phyloP scores from a whole-genome alignment of 1,284 basidiomycete species.

The Pyrrhoderma lamaoense region DNA sequence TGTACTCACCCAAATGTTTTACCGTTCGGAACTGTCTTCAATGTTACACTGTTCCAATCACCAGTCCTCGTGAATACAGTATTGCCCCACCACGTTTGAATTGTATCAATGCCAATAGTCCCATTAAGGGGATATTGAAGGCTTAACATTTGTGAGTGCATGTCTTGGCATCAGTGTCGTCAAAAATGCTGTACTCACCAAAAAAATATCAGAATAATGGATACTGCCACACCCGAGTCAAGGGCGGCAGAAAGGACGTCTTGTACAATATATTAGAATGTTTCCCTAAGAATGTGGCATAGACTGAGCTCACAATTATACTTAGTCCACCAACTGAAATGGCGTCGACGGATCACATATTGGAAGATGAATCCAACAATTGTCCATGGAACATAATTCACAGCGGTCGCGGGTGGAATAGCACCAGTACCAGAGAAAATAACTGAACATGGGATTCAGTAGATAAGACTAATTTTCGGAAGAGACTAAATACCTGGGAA shows the following conservation, averaged over 20 bases:
- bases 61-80: slow-evolving; percentile 29
- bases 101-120: slow-evolving; percentile 36
- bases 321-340: slow-evolving; percentile 34
- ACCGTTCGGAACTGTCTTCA: slow-evolving; percentile 19
- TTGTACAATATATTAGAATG: slow-evolving; percentile 19
- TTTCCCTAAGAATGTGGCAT: background rate
- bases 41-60: slow-evolving; percentile 15
- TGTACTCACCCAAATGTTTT: slow-evolving; percentile 17
- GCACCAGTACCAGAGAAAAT: slow-evolving; percentile 33
- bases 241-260: slow-evolving; percentile 56
- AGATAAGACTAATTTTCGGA: too few relatives aligned
- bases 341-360: slow-evolving; percentile 45
- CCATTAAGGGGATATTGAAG: slow-evolving; percentile 39
- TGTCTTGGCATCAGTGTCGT: background rate
- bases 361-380: slow-evolving; percentile 55
- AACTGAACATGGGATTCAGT: slow-evolving; percentile 24
- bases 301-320: slow-evolving; percentile 39
- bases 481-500: background rate
- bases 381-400: slow-evolving; percentile 39
- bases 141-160: slow-evolving; percentile 18
- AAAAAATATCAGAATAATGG: slow-evolving; percentile 47
- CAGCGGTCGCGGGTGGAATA: slow-evolving; percentile 36
- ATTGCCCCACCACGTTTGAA: slow-evolving; percentile 51
- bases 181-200: slow-evolving; percentile 3
- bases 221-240: slow-evolving; percentile 48